Evolutionary conservation across 331 rosid species (phyloP).

Genomic region (Pyracantha coccinea): DNA sequence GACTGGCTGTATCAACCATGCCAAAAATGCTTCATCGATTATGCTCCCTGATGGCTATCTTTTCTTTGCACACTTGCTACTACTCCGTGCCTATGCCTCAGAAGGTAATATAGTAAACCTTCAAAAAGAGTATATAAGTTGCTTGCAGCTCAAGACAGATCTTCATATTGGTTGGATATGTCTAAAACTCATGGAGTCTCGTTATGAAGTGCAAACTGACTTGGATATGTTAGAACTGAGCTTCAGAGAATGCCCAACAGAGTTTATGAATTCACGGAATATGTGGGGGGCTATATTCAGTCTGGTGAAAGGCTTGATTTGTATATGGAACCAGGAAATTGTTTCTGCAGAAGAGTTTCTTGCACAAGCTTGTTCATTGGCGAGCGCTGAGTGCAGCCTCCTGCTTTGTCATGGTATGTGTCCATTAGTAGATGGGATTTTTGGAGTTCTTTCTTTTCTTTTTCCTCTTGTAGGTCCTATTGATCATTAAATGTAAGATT

Average conservation of each 20-base stretch:
- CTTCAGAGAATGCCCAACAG: slow-evolving; percentile 41
- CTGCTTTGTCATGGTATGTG: slow-evolving; percentile 72
- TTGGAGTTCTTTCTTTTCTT: not conserved
- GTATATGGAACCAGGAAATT: slow-evolving; percentile 47
- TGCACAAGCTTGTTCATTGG: slow-evolving; percentile 59
- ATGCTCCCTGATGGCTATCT: slow-evolving; percentile 51
- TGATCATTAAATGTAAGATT: not conserved
- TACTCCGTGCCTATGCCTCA: slow-evolving; percentile 70
- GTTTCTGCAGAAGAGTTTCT: slow-evolving; percentile 65
- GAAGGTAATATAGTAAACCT: slow-evolving; percentile 46
- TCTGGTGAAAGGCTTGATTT: slow-evolving; percentile 54
- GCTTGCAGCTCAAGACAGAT: slow-evolving; percentile 71
- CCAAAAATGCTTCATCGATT: slow-evolving; percentile 54
- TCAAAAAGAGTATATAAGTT: slow-evolving; percentile 45
- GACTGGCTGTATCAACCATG: slow-evolving; percentile 48
- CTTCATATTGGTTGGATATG: slow-evolving; percentile 74
- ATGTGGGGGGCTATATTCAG: slow-evolving; percentile 55
- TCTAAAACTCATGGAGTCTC: slow-evolving; percentile 69
- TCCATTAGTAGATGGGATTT: slow-evolving; percentile 9
- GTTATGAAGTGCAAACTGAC: slow-evolving; percentile 31
- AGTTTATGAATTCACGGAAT: slow-evolving; percentile 31
- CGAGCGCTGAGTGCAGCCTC: slow-evolving; percentile 58
- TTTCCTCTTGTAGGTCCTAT: not conserved
- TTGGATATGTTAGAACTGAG: slow-evolving; percentile 34
- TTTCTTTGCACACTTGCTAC: slow-evolving; percentile 72